Evolutionary conservation across 257 asterid genomes (phyloP).

Genomic region (Sherardia arvensis): DNA sequence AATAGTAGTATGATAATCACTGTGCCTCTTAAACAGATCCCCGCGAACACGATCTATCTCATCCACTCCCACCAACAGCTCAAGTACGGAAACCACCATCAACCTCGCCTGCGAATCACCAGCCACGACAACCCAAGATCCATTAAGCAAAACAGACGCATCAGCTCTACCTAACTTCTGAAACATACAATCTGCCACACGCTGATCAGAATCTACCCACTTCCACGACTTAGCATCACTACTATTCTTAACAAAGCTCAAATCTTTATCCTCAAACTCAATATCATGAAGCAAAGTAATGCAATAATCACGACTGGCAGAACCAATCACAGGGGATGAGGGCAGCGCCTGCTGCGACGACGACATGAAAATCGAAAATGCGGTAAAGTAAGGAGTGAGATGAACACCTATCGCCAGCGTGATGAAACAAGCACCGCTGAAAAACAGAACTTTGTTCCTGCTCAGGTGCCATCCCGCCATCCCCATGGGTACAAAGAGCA

Average conservation of each 20-base stretch:
- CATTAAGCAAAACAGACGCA: constrained; percentile 73
- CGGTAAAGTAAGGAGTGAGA: constrained; percentile 73
- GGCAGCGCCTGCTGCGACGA: constrained; percentile 13
- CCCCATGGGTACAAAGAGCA: constrained; percentile 84
- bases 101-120: constrained; percentile 94
- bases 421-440: constrained; percentile 93
- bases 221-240: constrained; percentile 46
- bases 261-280: constrained; percentile 15
- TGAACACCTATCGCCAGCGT: constrained; percentile 96
- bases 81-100: constrained; percentile 67
- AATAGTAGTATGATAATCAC: constrained; percentile 57
- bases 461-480: constrained; percentile 99
- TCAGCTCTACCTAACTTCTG: constrained; percentile 54
- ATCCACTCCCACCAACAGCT: constrained; percentile 55
- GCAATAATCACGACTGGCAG: constrained; percentile 52
- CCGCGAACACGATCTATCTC: constrained; percentile 37
- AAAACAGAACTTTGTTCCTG: constrained; percentile 89
- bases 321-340: constrained; percentile 14
- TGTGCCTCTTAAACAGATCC: constrained; percentile 91
- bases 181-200: constrained; percentile 56
- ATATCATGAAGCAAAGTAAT: constrained; percentile 46
- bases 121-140: constrained; percentile 86
- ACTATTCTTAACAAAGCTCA: constrained; percentile 6
- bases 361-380: constrained; percentile 36
- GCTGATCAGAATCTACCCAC: constrained; percentile 40